Evolutionary conservation across 192 early-diverging fungal genomes (phyloP), one percentile per base, ranked within the genome.

Genomic region (Linnemannia zychae): DNA sequence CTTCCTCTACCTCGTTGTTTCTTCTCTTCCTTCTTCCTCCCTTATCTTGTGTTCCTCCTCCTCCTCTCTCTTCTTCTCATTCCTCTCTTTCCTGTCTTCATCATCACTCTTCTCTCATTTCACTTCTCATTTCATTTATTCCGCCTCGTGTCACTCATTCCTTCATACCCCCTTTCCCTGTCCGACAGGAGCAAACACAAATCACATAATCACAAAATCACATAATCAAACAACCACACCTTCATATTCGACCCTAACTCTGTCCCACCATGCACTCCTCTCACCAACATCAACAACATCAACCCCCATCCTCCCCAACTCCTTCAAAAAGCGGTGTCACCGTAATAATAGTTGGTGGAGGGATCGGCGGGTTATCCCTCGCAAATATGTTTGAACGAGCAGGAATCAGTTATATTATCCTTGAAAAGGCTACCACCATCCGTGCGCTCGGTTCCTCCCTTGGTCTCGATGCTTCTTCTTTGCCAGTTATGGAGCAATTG

Each of bases 401-500:
- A 34, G 47, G 71, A n/a, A 78, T 84, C 57, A 52, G 69, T 46
- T 85, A 85, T 44, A 44, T 85, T 5, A 67, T 85, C 4, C 63
- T 85, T 17, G 82, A 85, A 63, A 74, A 79, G 37, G 48, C 65
- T 2, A 70, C 46, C 9, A 48, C 37, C 18, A 72, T 73, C 9
- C 65, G 76, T 18, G 77, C 77, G 7, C 48, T 79, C 2, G 82
- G 82, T 24, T 77, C 77, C 7, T 75, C 72, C 1, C 33, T 85
- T 3, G 73, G 72, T 24, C 34, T 84, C 0, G 75, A 78, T 47
- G 70, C 71, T 7, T 73, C 36, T n/a, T 76, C 76, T 1, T 33
- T 84, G 48, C 76, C 76, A 1, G 65, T 78, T 1, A 72, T 84
- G 76, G 82, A 78, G 34, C 77, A 84, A 36, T 67, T 84, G 3